Percentiles rank a stretch among this genome's conserved stretches.
phyloP scores from a whole-genome alignment of 805 yeast genomes.

The Ogataea naganishii region DNA sequence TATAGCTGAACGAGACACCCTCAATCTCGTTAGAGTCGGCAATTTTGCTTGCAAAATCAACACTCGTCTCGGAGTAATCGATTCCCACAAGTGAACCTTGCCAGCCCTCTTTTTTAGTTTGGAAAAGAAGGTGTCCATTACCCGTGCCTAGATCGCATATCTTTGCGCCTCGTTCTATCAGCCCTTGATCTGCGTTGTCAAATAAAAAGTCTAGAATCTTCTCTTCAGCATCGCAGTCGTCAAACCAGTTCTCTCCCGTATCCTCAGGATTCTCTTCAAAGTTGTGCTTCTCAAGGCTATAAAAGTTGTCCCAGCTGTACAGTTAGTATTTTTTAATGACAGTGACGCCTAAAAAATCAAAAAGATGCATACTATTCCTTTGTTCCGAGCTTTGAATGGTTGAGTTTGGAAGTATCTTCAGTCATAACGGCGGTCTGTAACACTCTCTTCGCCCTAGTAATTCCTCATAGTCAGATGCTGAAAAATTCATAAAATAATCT shows the following conservation, averaged over 20 bases:
- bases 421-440: too few relatives aligned
- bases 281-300: constrained; percentile 62
- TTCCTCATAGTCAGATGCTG: too few relatives aligned
- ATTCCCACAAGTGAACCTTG: constrained; percentile 59
- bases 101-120: constrained; percentile 55
- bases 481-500: too few relatives aligned
- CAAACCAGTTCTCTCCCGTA: constrained; percentile 95
- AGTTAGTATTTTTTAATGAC: not conserved
- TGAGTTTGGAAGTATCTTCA: constrained; percentile 32
- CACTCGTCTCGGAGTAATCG: constrained; percentile 81
- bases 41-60: constrained; percentile 61
- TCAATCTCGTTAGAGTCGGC: constrained; percentile 30
- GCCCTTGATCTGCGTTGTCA: constrained; percentile 27
- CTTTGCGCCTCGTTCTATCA: constrained; percentile 22
- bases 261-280: constrained; percentile 70
- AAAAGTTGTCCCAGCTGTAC: constrained; percentile 78
- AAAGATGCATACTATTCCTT: constrained; percentile 51
- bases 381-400: constrained; percentile 80
- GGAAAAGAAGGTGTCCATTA: constrained; percentile 82
- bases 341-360: not conserved
- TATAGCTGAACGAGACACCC: constrained; percentile 46
- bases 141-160: constrained; percentile 92
- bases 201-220: constrained; percentile 68
- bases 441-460: too few relatives aligned
- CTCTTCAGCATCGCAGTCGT: constrained; percentile 87